Conservation (phyloP, 108 stramenopile species). For the Parietichytrium sp. region DNA sequence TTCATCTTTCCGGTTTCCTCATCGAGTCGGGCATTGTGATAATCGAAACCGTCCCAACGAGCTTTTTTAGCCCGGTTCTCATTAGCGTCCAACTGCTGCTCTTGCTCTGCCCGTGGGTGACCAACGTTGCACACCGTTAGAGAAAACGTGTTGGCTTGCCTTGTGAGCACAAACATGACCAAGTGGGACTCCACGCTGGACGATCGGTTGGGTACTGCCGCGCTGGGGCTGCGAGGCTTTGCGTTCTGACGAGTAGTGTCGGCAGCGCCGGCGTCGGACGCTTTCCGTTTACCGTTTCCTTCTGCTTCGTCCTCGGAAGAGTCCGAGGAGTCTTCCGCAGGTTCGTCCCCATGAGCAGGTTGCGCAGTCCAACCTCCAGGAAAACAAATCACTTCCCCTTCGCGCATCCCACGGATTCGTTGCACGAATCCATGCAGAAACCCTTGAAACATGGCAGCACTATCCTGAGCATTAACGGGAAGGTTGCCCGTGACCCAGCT, state of each 20-base stretch:
- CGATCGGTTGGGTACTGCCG: neutral
- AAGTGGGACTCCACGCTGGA: neutral
- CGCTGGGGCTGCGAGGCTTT: neutral
- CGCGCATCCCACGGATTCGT: neutral
- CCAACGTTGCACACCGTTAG: neutral
- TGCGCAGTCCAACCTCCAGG: conserved; percentile 30
- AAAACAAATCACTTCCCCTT: conserved; percentile 33
- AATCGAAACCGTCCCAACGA: conserved; percentile 30
- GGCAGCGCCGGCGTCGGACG: too few relatives aligned
- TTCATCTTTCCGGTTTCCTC: conserved; percentile 32
- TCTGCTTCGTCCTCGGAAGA: conserved; percentile 25
- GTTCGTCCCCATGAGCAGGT: neutral
- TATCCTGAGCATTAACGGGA: neutral
- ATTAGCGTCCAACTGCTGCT: conserved; percentile 17
- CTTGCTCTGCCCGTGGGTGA: neutral
- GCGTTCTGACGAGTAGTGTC: neutral
- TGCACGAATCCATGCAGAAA: conserved; percentile 34
- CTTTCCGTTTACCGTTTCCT: too few relatives aligned
- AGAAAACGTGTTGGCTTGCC: neutral
- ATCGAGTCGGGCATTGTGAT: neutral
- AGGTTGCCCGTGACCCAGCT: conserved; percentile 29
- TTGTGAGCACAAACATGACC: neutral
- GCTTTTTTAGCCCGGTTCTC: neutral
- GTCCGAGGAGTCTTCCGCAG: conserved; percentile 5
- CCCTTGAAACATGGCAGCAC: neutral